These are phyloP conservation scores for Mycosarcoma mackinlayi DNA, from an alignment of 1,284 basidiomycete genomes.

Conservation along the genomic window DNA sequence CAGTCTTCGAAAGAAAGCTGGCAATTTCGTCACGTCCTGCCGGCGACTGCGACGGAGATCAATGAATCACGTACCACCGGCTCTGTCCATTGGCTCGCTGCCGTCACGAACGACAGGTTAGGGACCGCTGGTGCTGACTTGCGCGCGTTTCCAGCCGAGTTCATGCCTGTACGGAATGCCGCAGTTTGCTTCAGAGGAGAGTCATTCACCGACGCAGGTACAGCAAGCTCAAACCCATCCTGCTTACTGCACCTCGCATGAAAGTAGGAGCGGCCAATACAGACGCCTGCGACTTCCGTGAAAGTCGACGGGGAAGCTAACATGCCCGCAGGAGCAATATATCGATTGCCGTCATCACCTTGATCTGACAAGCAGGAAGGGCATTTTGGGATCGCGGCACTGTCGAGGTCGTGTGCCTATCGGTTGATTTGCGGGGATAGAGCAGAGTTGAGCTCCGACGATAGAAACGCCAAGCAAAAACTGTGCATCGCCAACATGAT, in stretches of 20 bases:
- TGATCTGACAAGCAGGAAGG: no score
- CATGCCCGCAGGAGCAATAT: not conserved
- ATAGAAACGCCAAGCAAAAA: conserved; percentile 5
- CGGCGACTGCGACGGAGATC: not conserved
- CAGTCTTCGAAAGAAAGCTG: no score
- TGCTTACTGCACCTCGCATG: not conserved
- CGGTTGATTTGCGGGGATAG: not conserved
- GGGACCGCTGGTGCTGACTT: conserved; percentile 16
- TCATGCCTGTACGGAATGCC: no score
- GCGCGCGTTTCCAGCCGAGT: no score
- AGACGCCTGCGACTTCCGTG: conserved; percentile 11
- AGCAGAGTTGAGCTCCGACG: not conserved
- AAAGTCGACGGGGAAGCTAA: conserved; percentile 8
- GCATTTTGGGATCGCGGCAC: no score
- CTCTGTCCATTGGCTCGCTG: not conserved
- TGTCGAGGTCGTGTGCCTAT: not conserved
- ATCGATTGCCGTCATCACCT: not conserved
- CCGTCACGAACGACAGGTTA: not conserved
- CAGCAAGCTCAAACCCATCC: not conserved
- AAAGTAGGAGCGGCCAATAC: no score
- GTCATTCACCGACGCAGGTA: conserved; percentile 21
- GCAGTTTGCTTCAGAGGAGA: no score
- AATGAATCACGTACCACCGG: not conserved
- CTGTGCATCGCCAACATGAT: no score
- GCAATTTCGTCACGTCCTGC: no score